Base-by-base conservation (phyloP, 108 stramenopile genomes). In the Cyclostephanos tholiformis region DNA sequence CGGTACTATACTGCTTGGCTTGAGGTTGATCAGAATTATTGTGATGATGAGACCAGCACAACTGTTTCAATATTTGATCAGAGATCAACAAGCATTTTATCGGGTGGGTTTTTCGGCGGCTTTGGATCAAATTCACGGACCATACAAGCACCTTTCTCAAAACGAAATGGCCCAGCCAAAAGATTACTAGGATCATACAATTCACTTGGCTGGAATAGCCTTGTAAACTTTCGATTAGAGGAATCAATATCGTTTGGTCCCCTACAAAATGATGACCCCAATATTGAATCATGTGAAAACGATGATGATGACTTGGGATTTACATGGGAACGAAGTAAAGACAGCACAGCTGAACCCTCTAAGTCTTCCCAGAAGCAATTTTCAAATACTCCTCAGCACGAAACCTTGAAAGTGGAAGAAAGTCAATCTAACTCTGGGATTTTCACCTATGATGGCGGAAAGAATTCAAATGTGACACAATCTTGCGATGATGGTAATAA, bases 1-100 rank as follows among this genome's bases (percentile, higher is more conserved):
- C 88, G 98, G 58, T 99, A 99, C 79, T 97, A 97, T 74, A 96
- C 93, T 12, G 97, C 98, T 4, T 99, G 98, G 98, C 73, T 97
- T 35, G 98, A 97, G 79, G 68, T 88, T 11, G 89, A 91, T 36
- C 66, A 86, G 6, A 76, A 51, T 1, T 30, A 1, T 29, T 76
- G 69, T 38, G 43, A 73, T 27, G 69, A 79, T 32, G 83, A 78
- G n/a, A 75, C 78, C 19, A 59, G 29, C 48, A 35, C 48, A 20
- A 63, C 74, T 2, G 48, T 17, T 13, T 77, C 81, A 19, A 64
- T 48, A 4, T 56, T 65, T 73, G 72, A 73, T 52, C 50, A 39
- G 9, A 64, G 43, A 41, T 55, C 64, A n/a, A 35, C 57, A 17
- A 14, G 70, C 36, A 44, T 71, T 32, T 65, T 70, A 14, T 66